These are phyloP conservation scores for Coix lacrymajobi DNA, from an alignment of 176 grass and related monocot genomes.

Conservation along the genomic window DNA sequence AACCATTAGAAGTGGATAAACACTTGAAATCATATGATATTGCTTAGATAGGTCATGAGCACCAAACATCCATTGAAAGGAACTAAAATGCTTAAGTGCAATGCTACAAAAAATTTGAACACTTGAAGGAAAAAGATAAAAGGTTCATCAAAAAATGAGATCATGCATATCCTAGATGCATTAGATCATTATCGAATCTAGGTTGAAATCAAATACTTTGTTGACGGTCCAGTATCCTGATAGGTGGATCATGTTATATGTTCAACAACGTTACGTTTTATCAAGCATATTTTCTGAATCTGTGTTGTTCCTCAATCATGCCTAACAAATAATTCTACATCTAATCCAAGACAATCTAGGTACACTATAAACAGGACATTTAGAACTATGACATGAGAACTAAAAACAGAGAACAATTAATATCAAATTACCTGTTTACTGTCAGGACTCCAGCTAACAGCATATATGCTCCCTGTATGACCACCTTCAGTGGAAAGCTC, in stretches of 20 bases:
- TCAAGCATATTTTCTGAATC: constrained; percentile 1
- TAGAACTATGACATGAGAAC: background rate
- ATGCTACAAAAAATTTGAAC: background rate
- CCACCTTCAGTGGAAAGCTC: constrained; percentile 58
- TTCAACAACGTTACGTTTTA: background rate
- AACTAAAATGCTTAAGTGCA: background rate
- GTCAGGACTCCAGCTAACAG: constrained; percentile 93
- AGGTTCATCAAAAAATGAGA: background rate
- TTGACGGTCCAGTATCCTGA: background rate
- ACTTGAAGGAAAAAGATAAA: background rate
- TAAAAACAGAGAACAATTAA: constrained; percentile 28
- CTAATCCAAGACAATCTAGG: background rate
- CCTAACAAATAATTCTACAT: background rate
- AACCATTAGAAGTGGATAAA: constrained; percentile 15
- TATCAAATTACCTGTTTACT: constrained; percentile 79
- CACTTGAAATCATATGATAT: constrained; percentile 2
- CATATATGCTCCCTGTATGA: constrained; percentile 95
- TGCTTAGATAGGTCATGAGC: background rate
- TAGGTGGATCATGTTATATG: constrained; percentile 6
- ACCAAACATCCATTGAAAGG: background rate
- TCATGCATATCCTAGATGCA: constrained; percentile 12
- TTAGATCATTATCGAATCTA: background rate
- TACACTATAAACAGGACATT: background rate
- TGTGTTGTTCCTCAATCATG: background rate
- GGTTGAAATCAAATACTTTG: background rate